These are phyloP conservation scores for Colletotrichum agaves DNA, from an alignment of 2,329 filamentous ascomycete genomes.

Conservation along the genomic window DNA sequence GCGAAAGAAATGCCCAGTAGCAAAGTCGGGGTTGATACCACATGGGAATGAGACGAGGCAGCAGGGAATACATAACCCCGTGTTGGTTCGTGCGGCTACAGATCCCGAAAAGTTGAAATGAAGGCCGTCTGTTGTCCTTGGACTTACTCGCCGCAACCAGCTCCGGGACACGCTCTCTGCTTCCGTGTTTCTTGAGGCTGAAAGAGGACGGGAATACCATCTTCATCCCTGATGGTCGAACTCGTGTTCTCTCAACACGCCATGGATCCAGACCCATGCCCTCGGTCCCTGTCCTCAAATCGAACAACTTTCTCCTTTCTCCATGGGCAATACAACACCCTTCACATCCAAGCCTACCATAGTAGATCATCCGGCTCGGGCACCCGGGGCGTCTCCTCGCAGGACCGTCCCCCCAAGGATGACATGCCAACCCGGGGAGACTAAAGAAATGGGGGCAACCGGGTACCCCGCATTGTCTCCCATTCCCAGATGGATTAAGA, in stretches of 20 bases:
- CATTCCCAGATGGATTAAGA: slow-evolving; percentile 36
- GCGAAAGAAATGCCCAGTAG: too few species aligned
- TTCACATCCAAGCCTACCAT: neutral
- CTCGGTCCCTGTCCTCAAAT: neutral
- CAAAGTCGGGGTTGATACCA: too few species aligned
- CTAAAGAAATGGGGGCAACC: slow-evolving; percentile 6
- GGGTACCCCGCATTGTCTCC: slow-evolving; percentile 34
- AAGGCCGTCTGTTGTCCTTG: neutral
- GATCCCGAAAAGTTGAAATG: slow-evolving; percentile 15
- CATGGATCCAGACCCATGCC: neutral
- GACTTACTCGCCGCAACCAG: slow-evolving; percentile 4
- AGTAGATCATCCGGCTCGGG: slow-evolving; percentile 16
- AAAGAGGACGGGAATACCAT: neutral
- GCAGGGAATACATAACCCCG: neutral
- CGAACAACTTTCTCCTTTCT: neutral
- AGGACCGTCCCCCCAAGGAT: slow-evolving; percentile 15
- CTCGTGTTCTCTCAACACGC: slow-evolving; percentile 1
- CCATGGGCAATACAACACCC: neutral
- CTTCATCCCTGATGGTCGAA: neutral
- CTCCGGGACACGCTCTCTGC: neutral
- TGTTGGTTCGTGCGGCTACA: neutral
- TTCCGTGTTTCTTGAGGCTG: slow-evolving; percentile 7
- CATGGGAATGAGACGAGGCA: too few species aligned
- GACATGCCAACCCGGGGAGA: neutral
- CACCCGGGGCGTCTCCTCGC: slow-evolving; percentile 17